These are phyloP conservation scores for Cicer arietinum DNA, from an alignment of 306 rosid genomes.

Conservation along the genomic window DNA sequence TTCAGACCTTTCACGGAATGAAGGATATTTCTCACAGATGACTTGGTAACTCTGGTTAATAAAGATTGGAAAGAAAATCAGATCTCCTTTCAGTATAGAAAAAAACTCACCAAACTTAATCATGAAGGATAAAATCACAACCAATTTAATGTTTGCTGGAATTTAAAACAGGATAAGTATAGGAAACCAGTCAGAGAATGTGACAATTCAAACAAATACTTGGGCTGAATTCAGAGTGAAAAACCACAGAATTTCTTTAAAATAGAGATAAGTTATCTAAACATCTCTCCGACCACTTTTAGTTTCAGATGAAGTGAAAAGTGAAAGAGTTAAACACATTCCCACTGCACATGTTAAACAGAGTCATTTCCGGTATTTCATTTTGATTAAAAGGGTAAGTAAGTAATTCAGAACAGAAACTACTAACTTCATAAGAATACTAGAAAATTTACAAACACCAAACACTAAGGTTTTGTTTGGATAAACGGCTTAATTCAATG, in stretches of 20 bases:
- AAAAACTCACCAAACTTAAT: constrained; percentile 7
- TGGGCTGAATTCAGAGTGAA: neutral
- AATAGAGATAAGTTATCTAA: neutral
- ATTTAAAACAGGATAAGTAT: constrained; percentile 13
- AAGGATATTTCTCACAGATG: constrained; percentile 88
- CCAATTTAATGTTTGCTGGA: neutral
- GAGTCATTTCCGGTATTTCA: neutral
- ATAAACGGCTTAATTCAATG: no score
- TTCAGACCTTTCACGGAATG: constrained; percentile 95
- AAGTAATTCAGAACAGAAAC: neutral
- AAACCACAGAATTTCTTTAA: constrained; percentile 16
- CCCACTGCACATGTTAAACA: neutral
- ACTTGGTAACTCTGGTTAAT: constrained; percentile 80
- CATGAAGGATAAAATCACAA: neutral
- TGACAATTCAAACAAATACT: constrained; percentile 25
- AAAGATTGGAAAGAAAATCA: constrained; percentile 39
- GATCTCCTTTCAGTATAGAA: constrained; percentile 30
- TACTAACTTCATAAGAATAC: constrained; percentile 8
- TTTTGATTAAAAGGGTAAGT: constrained; percentile 6
- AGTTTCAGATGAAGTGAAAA: neutral
- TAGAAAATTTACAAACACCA: constrained; percentile 1
- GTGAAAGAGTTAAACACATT: neutral
- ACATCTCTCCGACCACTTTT: neutral
- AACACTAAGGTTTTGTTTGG: neutral
- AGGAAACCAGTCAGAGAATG: neutral